Evolutionary conservation across 2,329 filamentous ascomycete species (phyloP), one percentile per base, ranked within the genome.

Genomic region (Fusarium heterosporum): DNA sequence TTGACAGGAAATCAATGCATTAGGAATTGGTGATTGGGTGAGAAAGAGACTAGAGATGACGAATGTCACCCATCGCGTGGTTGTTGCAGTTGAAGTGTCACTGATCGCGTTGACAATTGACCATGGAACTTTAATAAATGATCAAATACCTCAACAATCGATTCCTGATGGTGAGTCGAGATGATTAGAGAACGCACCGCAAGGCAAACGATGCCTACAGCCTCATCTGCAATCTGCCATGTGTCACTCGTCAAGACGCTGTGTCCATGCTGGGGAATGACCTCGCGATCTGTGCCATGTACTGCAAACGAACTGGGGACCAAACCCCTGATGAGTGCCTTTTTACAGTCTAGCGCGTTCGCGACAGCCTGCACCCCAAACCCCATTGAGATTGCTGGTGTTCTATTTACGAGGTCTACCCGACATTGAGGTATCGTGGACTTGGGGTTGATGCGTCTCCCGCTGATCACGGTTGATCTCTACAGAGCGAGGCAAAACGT

Each of bases 321-420:
- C 14, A 32, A 17, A 59, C 62, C 52, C 56, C 36, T 52, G 28
- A 12, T 16, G 7, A 41, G 17, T 6, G 12, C 25, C 66, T 17
- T 22, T 14, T 46, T 60, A 8, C 11, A 28, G 57, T 32, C 26
- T 69, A 69, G 66, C 40, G 34, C 53, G 11, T 32, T 28, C 39
- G 28, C 46, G 28, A 53, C 51, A 41, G 58, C 52, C 63, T 42
- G 40, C 50, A 42, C 58, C 63, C 53, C 58, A 49, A 36, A 52
- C 48, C 39, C 57, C 36, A 63, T 63, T 51, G 43, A 63, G 60
- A 58, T 63, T 57, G 38, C 45, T 58, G 41, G 51, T 51, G 45
- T 40, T 63, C 51, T 63, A 64, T 59, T 64, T 64, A 59, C 59
- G 52, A 55, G 46, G 38, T 53, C 11, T 68, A 68, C 65, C 8